These are phyloP conservation scores for Neocallimastix lanati DNA, from an alignment of 192 early-diverging fungal genomes.

Conservation along the genomic window DNA sequence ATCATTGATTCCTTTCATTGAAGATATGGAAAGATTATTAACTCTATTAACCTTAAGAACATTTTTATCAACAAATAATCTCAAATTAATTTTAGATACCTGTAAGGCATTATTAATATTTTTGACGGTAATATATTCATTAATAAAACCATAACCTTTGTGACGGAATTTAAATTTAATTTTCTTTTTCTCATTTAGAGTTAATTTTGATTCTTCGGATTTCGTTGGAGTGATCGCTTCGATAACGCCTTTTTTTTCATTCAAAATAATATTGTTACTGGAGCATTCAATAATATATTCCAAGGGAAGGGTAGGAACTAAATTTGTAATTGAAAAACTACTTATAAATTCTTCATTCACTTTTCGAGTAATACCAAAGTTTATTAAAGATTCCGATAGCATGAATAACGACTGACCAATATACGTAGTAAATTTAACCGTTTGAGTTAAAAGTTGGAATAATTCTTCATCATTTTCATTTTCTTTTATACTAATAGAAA, in stretches of 20 bases:
- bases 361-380: slow-evolving; percentile 36
- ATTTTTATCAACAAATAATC: slow-evolving; percentile 43
- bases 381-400: too few relatives aligned
- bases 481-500: too few relatives aligned
- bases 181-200: background rate
- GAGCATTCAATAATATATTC: too few relatives aligned
- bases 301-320: slow-evolving; percentile 49
- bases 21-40: background rate
- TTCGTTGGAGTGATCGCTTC: background rate
- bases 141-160: slow-evolving; percentile 33
- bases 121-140: slow-evolving; percentile 35
- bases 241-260: background rate
- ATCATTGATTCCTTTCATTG: background rate
- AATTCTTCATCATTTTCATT: too few relatives aligned
- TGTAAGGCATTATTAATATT: too few relatives aligned
- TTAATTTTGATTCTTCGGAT: background rate
- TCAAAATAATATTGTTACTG: background rate
- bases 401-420: too few relatives aligned
- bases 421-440: too few relatives aligned
- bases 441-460: too few relatives aligned
- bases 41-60: background rate
- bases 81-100: slow-evolving; percentile 36
- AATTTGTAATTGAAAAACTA: slow-evolving; percentile 48
- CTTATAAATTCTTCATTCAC: slow-evolving; percentile 29
- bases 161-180: slow-evolving; percentile 39